Conservation (phyloP, 371 early-diverging fungal species). For the Batkoa obscura region DNA sequence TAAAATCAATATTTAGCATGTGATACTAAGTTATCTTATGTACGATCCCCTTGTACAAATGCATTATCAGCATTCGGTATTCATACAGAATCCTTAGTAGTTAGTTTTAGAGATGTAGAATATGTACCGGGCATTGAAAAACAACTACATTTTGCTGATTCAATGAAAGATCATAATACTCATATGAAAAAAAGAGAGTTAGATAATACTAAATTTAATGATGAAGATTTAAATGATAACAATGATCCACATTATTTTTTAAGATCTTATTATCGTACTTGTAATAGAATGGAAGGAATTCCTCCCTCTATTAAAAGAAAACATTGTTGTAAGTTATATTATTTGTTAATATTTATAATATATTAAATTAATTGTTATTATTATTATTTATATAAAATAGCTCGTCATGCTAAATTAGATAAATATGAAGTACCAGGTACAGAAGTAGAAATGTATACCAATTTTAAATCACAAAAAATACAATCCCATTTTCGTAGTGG, state of each 20-base stretch:
- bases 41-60: background rate
- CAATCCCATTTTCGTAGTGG: background rate
- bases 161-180: background rate
- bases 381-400: background rate
- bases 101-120: constrained; percentile 4
- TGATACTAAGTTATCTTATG: background rate
- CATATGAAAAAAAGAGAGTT: background rate
- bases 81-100: background rate
- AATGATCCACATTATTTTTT: constrained; percentile 1
- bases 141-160: background rate
- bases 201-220: background rate
- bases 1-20: background rate
- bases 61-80: background rate
- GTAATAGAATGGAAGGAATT: background rate
- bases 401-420: background rate
- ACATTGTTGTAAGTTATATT: background rate
- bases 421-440: background rate
- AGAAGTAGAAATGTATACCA: background rate
- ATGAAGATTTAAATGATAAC: background rate
- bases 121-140: background rate
- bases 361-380: background rate
- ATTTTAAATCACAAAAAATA: background rate
- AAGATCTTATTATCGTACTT: constrained; percentile 1
- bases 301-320: background rate
- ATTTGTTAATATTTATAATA: background rate